phyloP scores from a whole-genome alignment of 179 eudicot species.

The Carnegiea gigantea region DNA sequence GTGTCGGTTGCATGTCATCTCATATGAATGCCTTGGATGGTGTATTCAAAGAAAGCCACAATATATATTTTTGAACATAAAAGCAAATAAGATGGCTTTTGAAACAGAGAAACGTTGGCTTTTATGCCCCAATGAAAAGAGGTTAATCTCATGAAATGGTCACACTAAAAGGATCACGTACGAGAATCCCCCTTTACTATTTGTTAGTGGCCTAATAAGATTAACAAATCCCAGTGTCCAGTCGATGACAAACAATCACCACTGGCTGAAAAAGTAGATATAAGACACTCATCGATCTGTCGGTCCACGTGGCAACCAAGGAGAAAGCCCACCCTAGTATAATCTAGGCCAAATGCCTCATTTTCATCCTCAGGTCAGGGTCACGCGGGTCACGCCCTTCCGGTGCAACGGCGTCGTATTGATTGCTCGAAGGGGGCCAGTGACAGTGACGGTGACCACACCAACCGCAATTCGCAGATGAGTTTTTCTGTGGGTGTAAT shows the following conservation, averaged over 20 bases:
- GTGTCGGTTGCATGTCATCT: not conserved
- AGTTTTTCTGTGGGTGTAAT: not conserved
- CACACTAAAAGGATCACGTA: too few relatives aligned
- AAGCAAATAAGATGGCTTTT: too few relatives aligned
- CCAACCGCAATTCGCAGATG: constrained; percentile 39
- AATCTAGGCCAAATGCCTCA: not conserved
- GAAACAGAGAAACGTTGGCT: too few relatives aligned
- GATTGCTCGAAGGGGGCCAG: not conserved
- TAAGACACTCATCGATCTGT: not conserved
- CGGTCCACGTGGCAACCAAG: not conserved
- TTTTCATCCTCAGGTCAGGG: not conserved
- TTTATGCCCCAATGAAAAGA: too few relatives aligned
- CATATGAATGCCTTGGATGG: too few relatives aligned
- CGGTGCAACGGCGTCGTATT: constrained; percentile 22
- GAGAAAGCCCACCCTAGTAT: not conserved
- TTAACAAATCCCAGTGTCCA: not conserved
- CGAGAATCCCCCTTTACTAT: too few relatives aligned
- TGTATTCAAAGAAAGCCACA: too few relatives aligned
- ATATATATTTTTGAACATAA: too few relatives aligned
- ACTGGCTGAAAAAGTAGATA: not conserved
- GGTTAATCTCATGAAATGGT: too few relatives aligned
- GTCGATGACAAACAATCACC: not conserved
- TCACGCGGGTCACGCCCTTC: too few relatives aligned
- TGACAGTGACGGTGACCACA: constrained; percentile 28
- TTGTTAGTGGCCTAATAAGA: not conserved